Evolutionary conservation across 2,329 filamentous ascomycete species (phyloP).

Genomic region (Pyrenophora seminiperda): DNA sequence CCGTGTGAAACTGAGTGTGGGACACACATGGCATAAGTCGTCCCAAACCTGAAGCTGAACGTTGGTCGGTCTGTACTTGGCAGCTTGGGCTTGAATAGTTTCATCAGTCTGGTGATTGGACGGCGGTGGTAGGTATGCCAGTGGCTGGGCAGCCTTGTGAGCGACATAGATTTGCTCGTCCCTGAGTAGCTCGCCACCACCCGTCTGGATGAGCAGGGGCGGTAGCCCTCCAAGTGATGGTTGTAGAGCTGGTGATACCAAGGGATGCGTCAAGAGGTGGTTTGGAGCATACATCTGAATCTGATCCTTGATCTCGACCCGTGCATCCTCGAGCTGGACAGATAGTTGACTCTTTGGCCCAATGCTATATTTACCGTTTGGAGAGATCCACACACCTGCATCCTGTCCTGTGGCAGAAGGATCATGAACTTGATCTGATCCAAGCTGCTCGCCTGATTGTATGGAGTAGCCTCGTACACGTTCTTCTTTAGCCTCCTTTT

Average conservation of each 20-base stretch:
- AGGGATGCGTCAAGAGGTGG: slow-evolving; percentile 79
- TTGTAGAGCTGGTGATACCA: slow-evolving; percentile 88
- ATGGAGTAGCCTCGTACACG: slow-evolving; percentile 46
- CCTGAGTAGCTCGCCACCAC: slow-evolving; percentile 84
- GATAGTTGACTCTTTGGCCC: slow-evolving; percentile 56
- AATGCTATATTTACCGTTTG: slow-evolving; percentile 46
- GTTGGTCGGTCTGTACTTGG: slow-evolving; percentile 79
- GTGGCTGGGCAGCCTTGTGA: slow-evolving; percentile 88
- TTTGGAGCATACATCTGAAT: slow-evolving; percentile 90
- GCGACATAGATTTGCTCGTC: slow-evolving; percentile 96
- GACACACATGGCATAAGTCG: slow-evolving; percentile 87
- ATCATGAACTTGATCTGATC: slow-evolving; percentile 13
- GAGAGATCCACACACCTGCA: slow-evolving; percentile 31
- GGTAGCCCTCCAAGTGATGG: slow-evolving; percentile 88
- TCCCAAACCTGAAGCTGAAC: slow-evolving; percentile 98
- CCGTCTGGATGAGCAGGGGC: slow-evolving; percentile 82
- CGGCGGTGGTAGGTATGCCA: slow-evolving; percentile 68
- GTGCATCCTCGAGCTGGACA: slow-evolving; percentile 68
- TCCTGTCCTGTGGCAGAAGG: slow-evolving; percentile 8
- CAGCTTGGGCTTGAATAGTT: slow-evolving; percentile 65
- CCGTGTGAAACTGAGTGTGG: slow-evolving; percentile 93
- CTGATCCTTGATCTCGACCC: slow-evolving; percentile 81
- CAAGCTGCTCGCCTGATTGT: slow-evolving; percentile 26
- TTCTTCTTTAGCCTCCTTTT: slow-evolving; percentile 44
- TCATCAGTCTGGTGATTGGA: slow-evolving; percentile 55